These are phyloP conservation scores for Scytalidium sp. DNA, from an alignment of 2,329 filamentous ascomycete species.

Conservation along the genomic window DNA sequence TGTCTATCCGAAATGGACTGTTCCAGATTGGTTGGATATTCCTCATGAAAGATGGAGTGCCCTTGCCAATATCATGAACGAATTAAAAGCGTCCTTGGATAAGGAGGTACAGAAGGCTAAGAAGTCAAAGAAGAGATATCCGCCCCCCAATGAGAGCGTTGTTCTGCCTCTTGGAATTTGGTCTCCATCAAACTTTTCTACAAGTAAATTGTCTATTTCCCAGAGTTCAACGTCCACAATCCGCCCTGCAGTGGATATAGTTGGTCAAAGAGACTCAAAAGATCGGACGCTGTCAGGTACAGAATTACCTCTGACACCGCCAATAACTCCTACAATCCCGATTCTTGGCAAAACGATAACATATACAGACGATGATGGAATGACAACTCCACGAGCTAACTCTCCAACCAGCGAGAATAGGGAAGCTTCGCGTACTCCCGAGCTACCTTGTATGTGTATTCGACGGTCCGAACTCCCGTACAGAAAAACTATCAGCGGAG, in stretches of 20 bases:
- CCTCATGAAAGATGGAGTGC: conserved; percentile 5
- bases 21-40: conserved; percentile 31
- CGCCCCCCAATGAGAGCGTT: conserved; percentile 11
- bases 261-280: neutral
- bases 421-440: neutral
- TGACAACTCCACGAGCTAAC: neutral
- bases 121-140: conserved; percentile 9
- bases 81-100: conserved; percentile 12
- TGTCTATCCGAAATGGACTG: conserved; percentile 43
- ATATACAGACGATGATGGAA: neutral
- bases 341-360: neutral
- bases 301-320: conserved; percentile 10
- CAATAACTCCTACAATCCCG: conserved; percentile 6
- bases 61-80: conserved; percentile 5
- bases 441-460: conserved; percentile 5
- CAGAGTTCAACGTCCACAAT: conserved; percentile 10
- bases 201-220: neutral
- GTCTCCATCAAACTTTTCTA: conserved; percentile 3
- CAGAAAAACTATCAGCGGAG: conserved; percentile 3
- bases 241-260: conserved; percentile 1
- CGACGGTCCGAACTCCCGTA: conserved; percentile 9
- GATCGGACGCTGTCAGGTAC: conserved; percentile 1
- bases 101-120: conserved; percentile 5
- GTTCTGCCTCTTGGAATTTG: conserved; percentile 10
- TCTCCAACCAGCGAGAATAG: no score